Conservation (phyloP, 768 basidiomycete species). For the Gymnopilus junonius region DNA sequence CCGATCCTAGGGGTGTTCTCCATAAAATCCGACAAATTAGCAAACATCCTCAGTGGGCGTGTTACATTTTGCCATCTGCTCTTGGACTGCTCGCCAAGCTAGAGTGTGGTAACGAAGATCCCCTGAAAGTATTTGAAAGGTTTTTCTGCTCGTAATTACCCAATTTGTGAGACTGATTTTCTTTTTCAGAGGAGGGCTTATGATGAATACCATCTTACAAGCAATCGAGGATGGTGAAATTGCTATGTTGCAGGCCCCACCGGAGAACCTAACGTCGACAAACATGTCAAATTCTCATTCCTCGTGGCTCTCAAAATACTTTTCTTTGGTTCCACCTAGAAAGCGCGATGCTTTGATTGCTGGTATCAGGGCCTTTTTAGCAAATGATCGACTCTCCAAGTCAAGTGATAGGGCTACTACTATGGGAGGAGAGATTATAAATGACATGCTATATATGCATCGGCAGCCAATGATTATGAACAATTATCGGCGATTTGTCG, state of each 20-base stretch:
- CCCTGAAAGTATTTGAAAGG: slow-evolving; percentile 44
- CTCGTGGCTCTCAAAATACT: slow-evolving; percentile 46
- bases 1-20: slow-evolving; percentile 52
- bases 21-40: slow-evolving; percentile 53
- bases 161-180: background rate
- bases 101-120: slow-evolving; percentile 41
- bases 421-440: slow-evolving; percentile 50
- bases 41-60: slow-evolving; percentile 69
- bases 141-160: slow-evolving; percentile 1
- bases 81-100: slow-evolving; percentile 58
- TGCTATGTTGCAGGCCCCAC: slow-evolving; percentile 56
- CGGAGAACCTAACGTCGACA: slow-evolving; percentile 30
- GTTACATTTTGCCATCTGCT: slow-evolving; percentile 67
- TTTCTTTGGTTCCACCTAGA: slow-evolving; percentile 32
- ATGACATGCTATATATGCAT: slow-evolving; percentile 59
- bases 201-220: slow-evolving; percentile 42
- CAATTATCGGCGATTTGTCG: slow-evolving; percentile 66
- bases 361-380: slow-evolving; percentile 45
- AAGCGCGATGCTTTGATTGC: slow-evolving; percentile 47
- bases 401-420: slow-evolving; percentile 30
- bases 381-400: slow-evolving; percentile 9
- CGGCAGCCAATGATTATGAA: slow-evolving; percentile 66
- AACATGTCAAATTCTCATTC: slow-evolving; percentile 20
- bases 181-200: slow-evolving; percentile 41
- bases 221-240: slow-evolving; percentile 62